Percentiles rank a stretch among this genome's conserved stretches.
Conservation (phyloP, 805 yeast species). For the Saccharomycopsis fodiens region DNA sequence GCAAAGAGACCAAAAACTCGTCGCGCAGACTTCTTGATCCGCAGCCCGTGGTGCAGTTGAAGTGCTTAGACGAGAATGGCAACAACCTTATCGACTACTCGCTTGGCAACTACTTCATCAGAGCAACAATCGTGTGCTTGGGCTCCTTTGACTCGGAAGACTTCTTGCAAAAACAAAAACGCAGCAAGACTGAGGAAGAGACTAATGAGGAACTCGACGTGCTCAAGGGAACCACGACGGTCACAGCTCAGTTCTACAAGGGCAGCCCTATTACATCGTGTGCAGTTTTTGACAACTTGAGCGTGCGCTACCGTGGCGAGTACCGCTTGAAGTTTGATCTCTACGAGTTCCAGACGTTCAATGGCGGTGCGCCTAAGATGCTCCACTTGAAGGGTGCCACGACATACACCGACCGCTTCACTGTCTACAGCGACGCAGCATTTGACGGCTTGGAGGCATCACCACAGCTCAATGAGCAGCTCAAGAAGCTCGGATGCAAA, state of each 20-base stretch:
- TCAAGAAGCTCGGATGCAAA: conserved; percentile 21
- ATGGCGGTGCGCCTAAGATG: conserved; percentile 7
- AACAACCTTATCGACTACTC: conserved; percentile 16
- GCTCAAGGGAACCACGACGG: conserved; percentile 20
- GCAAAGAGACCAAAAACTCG: conserved; percentile 19
- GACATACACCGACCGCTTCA: conserved; percentile 15
- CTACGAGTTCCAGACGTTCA: conserved; percentile 15
- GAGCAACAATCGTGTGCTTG: conserved; percentile 20
- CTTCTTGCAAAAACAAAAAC: conserved; percentile 19
- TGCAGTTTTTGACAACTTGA: conserved; percentile 19
- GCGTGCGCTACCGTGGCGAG: conserved; percentile 19
- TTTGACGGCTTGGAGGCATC: conserved; percentile 21
- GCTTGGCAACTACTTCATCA: conserved; percentile 18
- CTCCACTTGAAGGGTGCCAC: conserved; percentile 17
- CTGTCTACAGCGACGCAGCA: conserved; percentile 20
- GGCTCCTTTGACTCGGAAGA: conserved; percentile 13
- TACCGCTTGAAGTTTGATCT: conserved; percentile 20
- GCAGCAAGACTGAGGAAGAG: conserved; percentile 11
- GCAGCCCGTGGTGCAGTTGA: conserved; percentile 20
- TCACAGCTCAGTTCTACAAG: conserved; percentile 18
- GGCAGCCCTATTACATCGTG: conserved; percentile 19
- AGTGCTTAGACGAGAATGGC: conserved; percentile 10
- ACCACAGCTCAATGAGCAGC: conserved; percentile 20
- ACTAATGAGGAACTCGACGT: conserved; percentile 14
- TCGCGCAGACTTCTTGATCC: conserved; percentile 21